Evolutionary conservation across 768 basidiomycete species (phyloP).

Genomic region (Calocybe cyanea): DNA sequence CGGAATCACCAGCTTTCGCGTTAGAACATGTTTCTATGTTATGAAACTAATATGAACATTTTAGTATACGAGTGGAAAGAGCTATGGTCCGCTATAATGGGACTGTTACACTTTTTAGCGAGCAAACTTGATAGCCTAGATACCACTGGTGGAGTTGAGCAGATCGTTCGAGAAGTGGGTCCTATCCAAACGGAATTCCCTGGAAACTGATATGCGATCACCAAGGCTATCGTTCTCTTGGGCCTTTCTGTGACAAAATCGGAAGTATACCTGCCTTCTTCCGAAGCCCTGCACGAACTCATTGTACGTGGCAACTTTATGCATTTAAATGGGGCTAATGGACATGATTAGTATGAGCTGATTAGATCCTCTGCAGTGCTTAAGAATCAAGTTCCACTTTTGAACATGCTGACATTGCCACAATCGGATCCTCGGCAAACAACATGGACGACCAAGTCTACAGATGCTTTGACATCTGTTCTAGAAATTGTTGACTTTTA

Average conservation of each 20-base stretch:
- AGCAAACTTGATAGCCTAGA: conserved; percentile 50
- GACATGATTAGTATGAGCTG: conserved; percentile 52
- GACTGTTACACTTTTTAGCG: conserved; percentile 51
- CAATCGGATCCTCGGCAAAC: conserved; percentile 21
- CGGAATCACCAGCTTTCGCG: conserved; percentile 59
- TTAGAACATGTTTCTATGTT: background rate
- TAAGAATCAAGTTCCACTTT: conserved; percentile 41
- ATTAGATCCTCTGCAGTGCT: conserved; percentile 51
- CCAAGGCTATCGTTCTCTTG: conserved; percentile 50
- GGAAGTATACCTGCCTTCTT: conserved; percentile 52
- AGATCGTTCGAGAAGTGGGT: conserved; percentile 51
- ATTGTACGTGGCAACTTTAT: conserved; percentile 41
- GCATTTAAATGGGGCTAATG: background rate
- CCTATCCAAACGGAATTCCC: background rate
- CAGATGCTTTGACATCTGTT: conserved; percentile 39
- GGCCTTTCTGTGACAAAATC: conserved; percentile 47
- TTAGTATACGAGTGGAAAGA: conserved; percentile 67
- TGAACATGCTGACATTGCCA: conserved; percentile 37
- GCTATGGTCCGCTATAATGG: conserved; percentile 56
- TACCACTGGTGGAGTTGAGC: conserved; percentile 50
- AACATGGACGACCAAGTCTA: conserved; percentile 28
- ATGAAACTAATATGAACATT: background rate
- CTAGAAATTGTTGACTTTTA: conserved; percentile 48
- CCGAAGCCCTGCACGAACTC: conserved; percentile 53
- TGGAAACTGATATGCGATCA: too few species aligned